Percentiles rank a stretch among this genome's conserved stretches.
phyloP scores from a whole-genome alignment of 192 early-diverging fungal species.

The Entomortierella beljakovae region DNA sequence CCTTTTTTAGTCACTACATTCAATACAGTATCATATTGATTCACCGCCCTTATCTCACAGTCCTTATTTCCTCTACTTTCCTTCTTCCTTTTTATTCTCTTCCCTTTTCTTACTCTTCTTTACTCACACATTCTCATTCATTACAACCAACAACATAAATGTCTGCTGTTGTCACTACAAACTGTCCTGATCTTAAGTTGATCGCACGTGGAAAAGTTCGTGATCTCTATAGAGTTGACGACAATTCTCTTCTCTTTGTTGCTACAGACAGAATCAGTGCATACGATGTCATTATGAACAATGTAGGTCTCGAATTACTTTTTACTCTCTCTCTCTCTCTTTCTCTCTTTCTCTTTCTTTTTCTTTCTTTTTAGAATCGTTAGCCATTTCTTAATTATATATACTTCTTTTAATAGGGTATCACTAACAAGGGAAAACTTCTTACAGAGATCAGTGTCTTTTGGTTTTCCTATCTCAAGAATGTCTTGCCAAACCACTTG shows the following conservation, averaged over 20 bases:
- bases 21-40: background rate
- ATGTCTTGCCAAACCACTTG: conserved; percentile 95
- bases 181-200: conserved; percentile 94
- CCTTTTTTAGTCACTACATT: conserved; percentile 14
- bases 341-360: background rate
- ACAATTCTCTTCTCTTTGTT: conserved; percentile 90
- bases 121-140: too few relatives aligned
- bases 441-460: conserved; percentile 95
- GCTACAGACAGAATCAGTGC: conserved; percentile 98
- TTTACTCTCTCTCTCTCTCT: background rate
- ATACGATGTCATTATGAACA: conserved; percentile 99
- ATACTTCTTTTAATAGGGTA: conserved; percentile 65
- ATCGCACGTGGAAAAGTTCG: conserved; percentile 96
- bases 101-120: background rate
- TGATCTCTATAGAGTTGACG: conserved; percentile 96
- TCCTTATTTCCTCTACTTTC: background rate
- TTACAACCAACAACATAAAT: conserved; percentile 14
- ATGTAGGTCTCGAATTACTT: conserved; percentile 64
- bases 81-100: background rate
- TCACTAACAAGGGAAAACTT: conserved; percentile 97
- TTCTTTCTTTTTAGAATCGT: background rate
- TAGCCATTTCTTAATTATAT: background rate
- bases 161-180: conserved; percentile 68
- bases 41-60: background rate
- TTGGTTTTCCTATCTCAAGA: conserved; percentile 93